phyloP scores from a whole-genome alignment of 2,329 filamentous ascomycete species.

The Dactylonectria estremocensis region DNA sequence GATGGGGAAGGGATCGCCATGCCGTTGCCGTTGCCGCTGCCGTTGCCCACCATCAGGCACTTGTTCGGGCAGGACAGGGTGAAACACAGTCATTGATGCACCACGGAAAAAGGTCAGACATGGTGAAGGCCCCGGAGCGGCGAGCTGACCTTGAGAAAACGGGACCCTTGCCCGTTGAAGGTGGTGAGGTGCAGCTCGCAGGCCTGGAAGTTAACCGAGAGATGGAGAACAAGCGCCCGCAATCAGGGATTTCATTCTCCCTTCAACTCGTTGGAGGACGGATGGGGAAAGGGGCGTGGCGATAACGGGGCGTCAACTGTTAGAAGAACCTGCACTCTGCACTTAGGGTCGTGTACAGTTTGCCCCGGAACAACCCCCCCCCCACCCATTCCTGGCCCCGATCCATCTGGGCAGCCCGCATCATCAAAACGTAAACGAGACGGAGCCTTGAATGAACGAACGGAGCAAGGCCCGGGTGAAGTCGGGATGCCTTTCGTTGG shows the following conservation, averaged over 20 bases:
- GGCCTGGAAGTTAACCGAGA: constrained; percentile 48
- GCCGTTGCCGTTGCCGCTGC: constrained; percentile 8
- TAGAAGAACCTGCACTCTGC: too few relatives aligned
- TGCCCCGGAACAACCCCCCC: constrained; percentile 11
- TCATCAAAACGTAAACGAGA: constrained; percentile 45
- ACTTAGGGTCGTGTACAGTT: background rate
- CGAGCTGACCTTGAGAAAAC: constrained; percentile 20
- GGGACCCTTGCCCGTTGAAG: background rate
- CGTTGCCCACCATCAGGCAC: constrained; percentile 11
- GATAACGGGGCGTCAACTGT: constrained; percentile 3
- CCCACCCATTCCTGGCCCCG: constrained; percentile 28
- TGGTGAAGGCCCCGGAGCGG: constrained; percentile 6
- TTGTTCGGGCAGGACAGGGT: constrained; percentile 26
- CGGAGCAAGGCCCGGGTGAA: constrained; percentile 39
- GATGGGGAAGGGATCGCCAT: constrained; percentile 33
- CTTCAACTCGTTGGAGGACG: constrained; percentile 2
- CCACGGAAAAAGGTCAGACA: background rate
- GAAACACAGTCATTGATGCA: background rate
- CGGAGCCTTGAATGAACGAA: constrained; percentile 42
- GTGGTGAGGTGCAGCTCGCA: constrained; percentile 36
- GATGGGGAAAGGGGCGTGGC: constrained; percentile 29
- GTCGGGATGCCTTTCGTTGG: constrained; percentile 38
- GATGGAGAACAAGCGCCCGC: constrained; percentile 43
- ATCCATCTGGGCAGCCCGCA: constrained; percentile 35
- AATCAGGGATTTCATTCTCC: constrained; percentile 29